Conservation (phyloP, 176 grass and related monocot species). For the Aegilops longissima region DNA sequence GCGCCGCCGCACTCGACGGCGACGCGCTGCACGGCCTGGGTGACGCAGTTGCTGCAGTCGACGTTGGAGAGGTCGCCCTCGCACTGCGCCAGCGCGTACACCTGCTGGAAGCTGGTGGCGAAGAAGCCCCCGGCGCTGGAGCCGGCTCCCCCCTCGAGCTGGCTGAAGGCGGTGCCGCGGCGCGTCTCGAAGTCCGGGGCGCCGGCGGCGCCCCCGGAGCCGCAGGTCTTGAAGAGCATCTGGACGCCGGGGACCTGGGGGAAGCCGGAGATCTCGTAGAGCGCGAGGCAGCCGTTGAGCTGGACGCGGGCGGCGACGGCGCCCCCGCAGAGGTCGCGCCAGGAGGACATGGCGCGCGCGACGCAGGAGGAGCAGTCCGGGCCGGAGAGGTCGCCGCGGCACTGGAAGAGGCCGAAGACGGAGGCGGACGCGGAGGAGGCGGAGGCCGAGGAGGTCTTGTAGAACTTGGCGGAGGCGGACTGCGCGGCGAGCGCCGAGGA, state of each 20-base stretch:
- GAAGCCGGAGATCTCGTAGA: constrained; percentile 84
- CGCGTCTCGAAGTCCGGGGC: constrained; percentile 64
- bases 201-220: constrained; percentile 47
- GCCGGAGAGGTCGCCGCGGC: constrained; percentile 73
- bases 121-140: constrained; percentile 56
- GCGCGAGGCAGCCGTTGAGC: constrained; percentile 82
- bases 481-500: constrained; percentile 54
- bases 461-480: constrained; percentile 72
- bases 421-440: constrained; percentile 27
- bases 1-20: constrained; percentile 94
- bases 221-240: constrained; percentile 95
- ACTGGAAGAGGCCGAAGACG: constrained; percentile 93
- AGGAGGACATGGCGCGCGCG: constrained; percentile 58
- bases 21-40: constrained; percentile 86
- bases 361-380: constrained; percentile 85
- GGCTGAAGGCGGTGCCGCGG: constrained; percentile 72
- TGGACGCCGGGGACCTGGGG: constrained; percentile 89
- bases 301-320: constrained; percentile 79
- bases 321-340: constrained; percentile 59
- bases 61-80: constrained; percentile 82
- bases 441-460: constrained; percentile 64
- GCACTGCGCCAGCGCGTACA: constrained; percentile 96
- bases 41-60: constrained; percentile 79
- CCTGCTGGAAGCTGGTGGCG: constrained; percentile 72
- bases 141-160: constrained; percentile 58